Base-by-base conservation (phyloP, 2,329 filamentous ascomycete genomes). In the Apiospora hydei region DNA sequence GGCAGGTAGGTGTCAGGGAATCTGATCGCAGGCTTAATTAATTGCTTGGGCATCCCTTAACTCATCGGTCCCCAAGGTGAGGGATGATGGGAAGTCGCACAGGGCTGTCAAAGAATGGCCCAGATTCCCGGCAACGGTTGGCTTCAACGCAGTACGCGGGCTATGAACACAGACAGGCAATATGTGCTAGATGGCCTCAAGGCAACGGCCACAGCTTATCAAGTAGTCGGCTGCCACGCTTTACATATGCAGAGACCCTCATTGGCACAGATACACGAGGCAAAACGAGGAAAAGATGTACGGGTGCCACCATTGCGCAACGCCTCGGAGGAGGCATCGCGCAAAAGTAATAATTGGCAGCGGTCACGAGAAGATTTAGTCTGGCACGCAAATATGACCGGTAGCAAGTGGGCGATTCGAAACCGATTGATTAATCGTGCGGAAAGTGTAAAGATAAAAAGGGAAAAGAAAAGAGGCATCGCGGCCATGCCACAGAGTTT, bases 341-440 rank as follows among this genome's bases (percentile, higher is more conserved):
- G 73, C 69, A 69, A 72, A 71, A 11, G 34, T 30, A 69, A 72
- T 67, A 73, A 72, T 71, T 74, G 77, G 77, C 74, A 77, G 73
- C 79, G 75, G 75, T 77, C 79, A 77, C 77, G 71, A 75, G 76
- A 71, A 43, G 18, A 76, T 71, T 87, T 84, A 73, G 73, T 90
- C 87, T 89, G 78, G 87, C 88, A 89, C 85, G 82, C 81, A 87
- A 88, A 88, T 89, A 87, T 90, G 88, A 90, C 88, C 46, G 84
- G 84, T 78, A 84, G 81, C 79, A 83, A 88, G 85, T 88, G 81
- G 82, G 80, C 72, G 81, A 84, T 77, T 87, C 81, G 79, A 82
- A 78, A 83, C 83, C 86, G 87, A 87, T 90, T 90, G 88, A 90
- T 90, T 89, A 85, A 85, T 88, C 83, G 86, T 89, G 88, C 88